phyloP scores from a whole-genome alignment of 306 rosid genomes.

The Trichosanthes cucumerina region DNA sequence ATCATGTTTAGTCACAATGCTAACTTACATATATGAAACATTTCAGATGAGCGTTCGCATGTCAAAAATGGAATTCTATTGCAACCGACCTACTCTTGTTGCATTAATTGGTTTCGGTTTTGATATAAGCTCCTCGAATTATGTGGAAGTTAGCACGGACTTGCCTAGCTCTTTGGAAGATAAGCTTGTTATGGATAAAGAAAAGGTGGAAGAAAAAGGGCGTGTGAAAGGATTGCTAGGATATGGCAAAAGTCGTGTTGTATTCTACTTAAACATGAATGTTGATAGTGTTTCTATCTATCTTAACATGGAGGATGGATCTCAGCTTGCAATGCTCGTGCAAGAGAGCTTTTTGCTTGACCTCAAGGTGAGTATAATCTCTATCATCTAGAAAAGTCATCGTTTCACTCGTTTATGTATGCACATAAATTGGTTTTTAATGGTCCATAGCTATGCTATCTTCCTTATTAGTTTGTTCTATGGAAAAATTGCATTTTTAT shows the following conservation, averaged over 20 bases:
- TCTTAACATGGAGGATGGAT: constrained; percentile 93
- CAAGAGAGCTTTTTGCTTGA: constrained; percentile 83
- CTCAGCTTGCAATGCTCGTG: constrained; percentile 77
- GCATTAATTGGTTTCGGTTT: constrained; percentile 79
- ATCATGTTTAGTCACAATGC: constrained; percentile 8
- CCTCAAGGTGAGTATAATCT: constrained; percentile 52
- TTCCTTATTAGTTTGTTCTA: background rate
- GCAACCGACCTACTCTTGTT: constrained; percentile 87
- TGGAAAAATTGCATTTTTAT: background rate
- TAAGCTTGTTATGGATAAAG: constrained; percentile 31
- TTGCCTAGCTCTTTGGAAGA: constrained; percentile 27
- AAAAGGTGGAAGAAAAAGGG: constrained; percentile 57
- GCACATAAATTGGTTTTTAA: background rate
- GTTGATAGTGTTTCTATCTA: constrained; percentile 75
- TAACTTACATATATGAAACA: constrained; percentile 22
- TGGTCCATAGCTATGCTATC: background rate
- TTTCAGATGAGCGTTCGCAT: constrained; percentile 77
- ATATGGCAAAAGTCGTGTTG: constrained; percentile 75
- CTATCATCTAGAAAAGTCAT: background rate
- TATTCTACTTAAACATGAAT: constrained; percentile 76
- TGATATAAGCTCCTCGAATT: constrained; percentile 48
- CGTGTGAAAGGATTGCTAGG: constrained; percentile 81
- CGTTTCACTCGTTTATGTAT: background rate
- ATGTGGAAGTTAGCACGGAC: constrained; percentile 24
- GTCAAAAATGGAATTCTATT: constrained; percentile 83